Percentiles rank a stretch among this genome's conserved stretches.
Evolutionary conservation across 2,329 filamentous ascomycete genomes (phyloP).

Genomic region (Alternaria consortialis): DNA sequence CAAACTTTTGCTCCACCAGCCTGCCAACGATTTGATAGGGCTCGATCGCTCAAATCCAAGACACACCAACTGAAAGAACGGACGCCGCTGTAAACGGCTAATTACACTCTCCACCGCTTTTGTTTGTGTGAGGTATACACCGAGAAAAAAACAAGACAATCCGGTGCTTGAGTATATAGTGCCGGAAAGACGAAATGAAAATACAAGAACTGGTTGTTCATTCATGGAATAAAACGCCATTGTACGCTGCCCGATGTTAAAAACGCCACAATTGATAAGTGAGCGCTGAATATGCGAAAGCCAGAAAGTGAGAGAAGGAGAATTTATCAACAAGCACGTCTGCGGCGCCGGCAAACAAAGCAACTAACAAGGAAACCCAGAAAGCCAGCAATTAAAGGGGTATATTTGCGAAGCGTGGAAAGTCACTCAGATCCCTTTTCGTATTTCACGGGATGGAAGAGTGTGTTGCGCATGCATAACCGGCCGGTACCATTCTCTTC

Average conservation of each 20-base stretch:
- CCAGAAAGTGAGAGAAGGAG: constrained; percentile 20
- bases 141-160: constrained; percentile 11
- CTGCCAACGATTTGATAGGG: constrained; percentile 6
- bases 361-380: constrained; percentile 23
- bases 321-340: constrained; percentile 35
- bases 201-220: constrained; percentile 12
- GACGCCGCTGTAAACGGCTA: constrained; percentile 31
- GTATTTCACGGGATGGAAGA: constrained; percentile 61
- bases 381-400: constrained; percentile 35
- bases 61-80: constrained; percentile 20
- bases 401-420: constrained; percentile 27
- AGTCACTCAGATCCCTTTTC: constrained; percentile 53
- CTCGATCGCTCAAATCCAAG: constrained; percentile 13
- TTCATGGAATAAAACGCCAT: constrained; percentile 33
- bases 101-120: constrained; percentile 41
- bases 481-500: constrained; percentile 58
- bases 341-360: constrained; percentile 26
- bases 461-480: constrained; percentile 56
- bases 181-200: constrained; percentile 16
- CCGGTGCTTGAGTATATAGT: constrained; percentile 17
- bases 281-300: constrained; percentile 38
- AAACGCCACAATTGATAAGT: constrained; percentile 19
- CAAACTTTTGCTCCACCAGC: background rate
- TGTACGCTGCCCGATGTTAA: constrained; percentile 46
- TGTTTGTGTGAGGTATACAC: constrained; percentile 34